These are phyloP conservation scores for Neoboletus subvelutipes DNA, from an alignment of 768 basidiomycete genomes.

Conservation along the genomic window DNA sequence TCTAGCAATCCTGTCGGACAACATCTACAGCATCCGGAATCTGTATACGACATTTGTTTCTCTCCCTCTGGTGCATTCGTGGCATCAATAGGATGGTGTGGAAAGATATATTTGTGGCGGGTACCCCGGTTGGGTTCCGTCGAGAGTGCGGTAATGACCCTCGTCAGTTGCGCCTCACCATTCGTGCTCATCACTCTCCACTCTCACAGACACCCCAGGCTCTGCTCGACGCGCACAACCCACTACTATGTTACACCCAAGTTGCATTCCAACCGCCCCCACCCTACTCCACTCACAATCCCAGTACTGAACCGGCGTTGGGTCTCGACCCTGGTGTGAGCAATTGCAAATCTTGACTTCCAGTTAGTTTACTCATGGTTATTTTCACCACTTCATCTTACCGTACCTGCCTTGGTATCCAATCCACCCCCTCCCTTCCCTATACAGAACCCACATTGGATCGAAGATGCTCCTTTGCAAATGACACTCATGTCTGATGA, in stretches of 20 bases:
- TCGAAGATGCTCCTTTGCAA: too few species aligned
- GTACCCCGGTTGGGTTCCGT: background rate
- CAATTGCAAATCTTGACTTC: background rate
- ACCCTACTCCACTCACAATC: background rate
- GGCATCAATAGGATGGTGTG: background rate
- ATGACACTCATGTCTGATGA: background rate
- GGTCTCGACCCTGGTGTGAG: background rate
- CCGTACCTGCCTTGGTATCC: background rate
- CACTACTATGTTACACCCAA: background rate
- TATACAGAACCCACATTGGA: background rate
- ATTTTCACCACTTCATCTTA: background rate
- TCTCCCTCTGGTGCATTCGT: conserved; percentile 11
- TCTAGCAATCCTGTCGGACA: background rate
- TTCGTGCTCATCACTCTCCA: background rate
- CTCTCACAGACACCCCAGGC: background rate
- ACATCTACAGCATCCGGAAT: conserved; percentile 1
- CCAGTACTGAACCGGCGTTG: too few species aligned
- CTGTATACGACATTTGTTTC: background rate
- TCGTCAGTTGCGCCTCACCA: background rate
- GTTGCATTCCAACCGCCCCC: background rate
- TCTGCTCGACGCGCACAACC: background rate
- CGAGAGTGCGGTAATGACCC: background rate
- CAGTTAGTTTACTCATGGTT: background rate
- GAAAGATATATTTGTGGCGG: conserved; percentile 4
- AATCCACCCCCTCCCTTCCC: too few species aligned